Base-by-base conservation (phyloP, 2,329 filamentous ascomycete species). In the Cephalotrichum gorgonifer region DNA sequence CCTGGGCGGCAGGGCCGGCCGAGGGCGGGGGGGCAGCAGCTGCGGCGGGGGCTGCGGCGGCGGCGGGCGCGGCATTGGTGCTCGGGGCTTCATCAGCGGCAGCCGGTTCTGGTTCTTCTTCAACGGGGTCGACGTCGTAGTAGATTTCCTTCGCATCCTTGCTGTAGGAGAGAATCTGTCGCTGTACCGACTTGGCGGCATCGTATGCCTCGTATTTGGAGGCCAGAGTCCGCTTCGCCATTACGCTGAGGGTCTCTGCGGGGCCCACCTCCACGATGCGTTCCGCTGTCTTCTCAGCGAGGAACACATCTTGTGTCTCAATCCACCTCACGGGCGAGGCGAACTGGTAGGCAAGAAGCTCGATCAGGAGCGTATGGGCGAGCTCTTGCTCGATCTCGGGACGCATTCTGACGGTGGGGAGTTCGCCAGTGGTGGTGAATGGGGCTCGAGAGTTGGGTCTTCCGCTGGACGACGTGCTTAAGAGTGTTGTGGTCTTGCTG, bases 91-190 rank as follows among this genome's bases (percentile, higher is more conserved):
- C 62, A 15, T 72, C 63, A 48, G 76, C 64, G 53, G 69, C 63
- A 23, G 75, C 69, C 12, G 73, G 65, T 61, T 85, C 85, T 43
- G 85, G 78, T 68, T 97, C 93, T 51, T 98, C 93, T 61, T 94
- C 88, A 27, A 95, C 75, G 0, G 93, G 93, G 62, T 98, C 93
- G 42, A 95, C 90, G 64, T 96, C 91, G 69, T 98, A 98, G 75
- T 98, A 98, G 56, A 98, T 98, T 68, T 98, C 93, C 68, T 96
- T 97, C 50, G 89, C 86, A 63, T 98, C 93, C 70, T 98, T 98
- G 76, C 95, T 97, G 75, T 97, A 98, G 76, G 93, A 97, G 50
- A 98, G 80, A 64, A 98, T 96, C 68, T 97, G 91, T 65, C 93
- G 83, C 71, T 96, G 90, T 41, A 97, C 85, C 7, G 91, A 96